Evolutionary conservation across 1,139 yeast species (phyloP).

Genomic region (Petasospora rhodanensis): DNA sequence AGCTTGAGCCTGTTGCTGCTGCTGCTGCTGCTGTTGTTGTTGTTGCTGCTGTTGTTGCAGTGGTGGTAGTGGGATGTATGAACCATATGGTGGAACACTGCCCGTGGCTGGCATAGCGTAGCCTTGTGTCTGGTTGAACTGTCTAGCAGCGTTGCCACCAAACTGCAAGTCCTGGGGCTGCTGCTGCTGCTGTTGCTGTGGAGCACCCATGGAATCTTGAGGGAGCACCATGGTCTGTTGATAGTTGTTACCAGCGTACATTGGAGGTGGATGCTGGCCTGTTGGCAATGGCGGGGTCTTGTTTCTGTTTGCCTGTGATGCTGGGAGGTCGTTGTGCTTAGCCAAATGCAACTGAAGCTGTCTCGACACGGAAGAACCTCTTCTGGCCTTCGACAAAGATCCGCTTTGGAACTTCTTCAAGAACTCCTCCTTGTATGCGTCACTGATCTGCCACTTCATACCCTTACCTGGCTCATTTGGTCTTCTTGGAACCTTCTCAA

Average conservation of each 20-base stretch:
- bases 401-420: slow-evolving; percentile 75
- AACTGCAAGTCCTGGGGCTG: slow-evolving; percentile 11
- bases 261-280: slow-evolving; percentile 9
- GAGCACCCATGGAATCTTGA: slow-evolving; percentile 4
- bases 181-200: slow-evolving; percentile 5
- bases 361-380: slow-evolving; percentile 76
- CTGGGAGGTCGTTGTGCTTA: slow-evolving; percentile 62
- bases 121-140: too few species aligned
- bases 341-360: slow-evolving; percentile 73
- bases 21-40: slow-evolving; percentile 11
- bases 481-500: slow-evolving; percentile 91
- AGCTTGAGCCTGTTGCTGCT: too few species aligned
- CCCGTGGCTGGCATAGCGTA: too few species aligned
- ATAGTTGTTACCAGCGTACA: too few species aligned
- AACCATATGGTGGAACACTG: slow-evolving; percentile 11
- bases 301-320: slow-evolving; percentile 15
- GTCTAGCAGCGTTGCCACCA: slow-evolving; percentile 10
- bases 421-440: slow-evolving; percentile 78
- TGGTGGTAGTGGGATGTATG: slow-evolving; percentile 18
- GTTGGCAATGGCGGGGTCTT: slow-evolving; percentile 8
- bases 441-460: slow-evolving; percentile 97
- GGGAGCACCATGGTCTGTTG: slow-evolving; percentile 2
- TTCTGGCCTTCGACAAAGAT: slow-evolving; percentile 62
- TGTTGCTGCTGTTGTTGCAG: slow-evolving; percentile 19
- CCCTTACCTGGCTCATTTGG: slow-evolving; percentile 98